Conservation (phyloP, 208 protist genomes). For the Wallacemonas rigidus region DNA sequence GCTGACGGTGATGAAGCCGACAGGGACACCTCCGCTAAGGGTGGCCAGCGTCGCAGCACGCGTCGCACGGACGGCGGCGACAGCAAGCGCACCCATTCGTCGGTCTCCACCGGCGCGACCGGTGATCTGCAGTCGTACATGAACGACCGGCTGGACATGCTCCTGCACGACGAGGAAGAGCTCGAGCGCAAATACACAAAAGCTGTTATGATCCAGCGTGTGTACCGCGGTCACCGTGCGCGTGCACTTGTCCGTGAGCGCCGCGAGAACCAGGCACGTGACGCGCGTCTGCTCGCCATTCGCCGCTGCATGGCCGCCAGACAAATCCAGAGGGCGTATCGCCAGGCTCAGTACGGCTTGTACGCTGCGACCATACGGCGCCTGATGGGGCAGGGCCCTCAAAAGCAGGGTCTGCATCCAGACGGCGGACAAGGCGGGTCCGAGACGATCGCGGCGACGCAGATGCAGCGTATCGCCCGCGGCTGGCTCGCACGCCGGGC, state of each 20-base stretch:
- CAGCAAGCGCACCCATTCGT: neutral
- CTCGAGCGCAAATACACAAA: slow-evolving; percentile 69
- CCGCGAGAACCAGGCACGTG: slow-evolving; percentile 24
- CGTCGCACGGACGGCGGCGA: too few species aligned
- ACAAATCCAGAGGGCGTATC: slow-evolving; percentile 56
- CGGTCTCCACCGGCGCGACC: neutral
- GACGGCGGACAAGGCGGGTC: slow-evolving; percentile 18
- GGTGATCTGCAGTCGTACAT: slow-evolving; percentile 54
- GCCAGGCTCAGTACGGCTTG: slow-evolving; percentile 30
- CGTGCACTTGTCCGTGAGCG: slow-evolving; percentile 30
- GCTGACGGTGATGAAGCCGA: neutral
- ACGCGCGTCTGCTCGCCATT: slow-evolving; percentile 38
- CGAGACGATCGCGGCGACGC: slow-evolving; percentile 49
- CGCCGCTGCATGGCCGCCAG: slow-evolving; percentile 48
- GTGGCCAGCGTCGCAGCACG: slow-evolving; percentile 15
- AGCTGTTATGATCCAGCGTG: slow-evolving; percentile 61
- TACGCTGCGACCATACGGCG: slow-evolving; percentile 13
- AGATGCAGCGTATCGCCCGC: slow-evolving; percentile 70
- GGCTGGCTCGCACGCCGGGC: slow-evolving; percentile 60
- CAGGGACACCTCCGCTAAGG: neutral
- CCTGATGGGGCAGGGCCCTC: neutral
- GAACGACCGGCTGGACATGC: slow-evolving; percentile 69
- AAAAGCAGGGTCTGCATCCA: neutral
- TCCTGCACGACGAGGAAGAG: slow-evolving; percentile 81
- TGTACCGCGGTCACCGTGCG: slow-evolving; percentile 59